Evolutionary conservation across 352 stramenopile species (phyloP).

Genomic region (Peronospora farinosa): DNA sequence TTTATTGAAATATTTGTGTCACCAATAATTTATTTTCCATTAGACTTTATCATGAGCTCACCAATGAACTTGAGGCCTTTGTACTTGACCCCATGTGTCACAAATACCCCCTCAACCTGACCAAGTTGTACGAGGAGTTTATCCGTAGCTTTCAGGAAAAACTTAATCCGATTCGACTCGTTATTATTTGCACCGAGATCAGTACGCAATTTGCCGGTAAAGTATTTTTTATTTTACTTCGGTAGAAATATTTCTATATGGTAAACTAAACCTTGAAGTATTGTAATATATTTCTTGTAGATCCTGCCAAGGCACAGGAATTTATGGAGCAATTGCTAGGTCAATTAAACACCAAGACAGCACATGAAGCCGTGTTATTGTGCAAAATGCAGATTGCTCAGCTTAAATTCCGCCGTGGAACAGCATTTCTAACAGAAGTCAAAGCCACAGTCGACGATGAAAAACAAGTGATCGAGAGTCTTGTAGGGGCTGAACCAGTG

Average conservation of each 20-base stretch:
- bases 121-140: conserved; percentile 91
- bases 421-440: conserved; percentile 48
- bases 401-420: conserved; percentile 61
- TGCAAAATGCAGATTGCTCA: conserved; percentile 74
- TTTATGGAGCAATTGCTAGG: conserved; percentile 63
- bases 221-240: background rate
- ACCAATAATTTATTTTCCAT: conserved; percentile 3
- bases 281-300: conserved; percentile 16
- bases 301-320: conserved; percentile 56
- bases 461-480: conserved; percentile 66
- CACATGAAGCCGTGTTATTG: conserved; percentile 60
- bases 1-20: background rate
- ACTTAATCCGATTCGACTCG: conserved; percentile 92
- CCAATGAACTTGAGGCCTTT: conserved; percentile 88
- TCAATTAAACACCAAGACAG: conserved; percentile 56
- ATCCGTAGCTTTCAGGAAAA: conserved; percentile 92
- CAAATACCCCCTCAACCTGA: conserved; percentile 52
- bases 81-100: conserved; percentile 72
- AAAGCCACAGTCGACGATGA: conserved; percentile 69
- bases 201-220: conserved; percentile 59
- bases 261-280: conserved; percentile 4
- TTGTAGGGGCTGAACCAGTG: conserved; percentile 83
- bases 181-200: conserved; percentile 89
- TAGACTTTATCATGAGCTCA: conserved; percentile 98
- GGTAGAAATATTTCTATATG: conserved; percentile 11